phyloP scores from a whole-genome alignment of 1,284 basidiomycete genomes.

The Kwoniella shivajii region DNA sequence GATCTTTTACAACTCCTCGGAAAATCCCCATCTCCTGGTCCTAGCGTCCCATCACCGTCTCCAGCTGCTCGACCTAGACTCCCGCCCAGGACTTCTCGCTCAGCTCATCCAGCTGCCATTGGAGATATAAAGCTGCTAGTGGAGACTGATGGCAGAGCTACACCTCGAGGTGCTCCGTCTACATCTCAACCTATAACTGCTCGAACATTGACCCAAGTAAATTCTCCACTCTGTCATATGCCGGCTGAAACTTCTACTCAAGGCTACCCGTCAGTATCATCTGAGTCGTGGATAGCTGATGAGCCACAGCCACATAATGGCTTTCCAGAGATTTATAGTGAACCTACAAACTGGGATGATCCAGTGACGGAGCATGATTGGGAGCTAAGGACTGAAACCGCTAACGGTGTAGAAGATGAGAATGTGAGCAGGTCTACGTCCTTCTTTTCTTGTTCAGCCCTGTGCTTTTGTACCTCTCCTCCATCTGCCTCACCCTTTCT shows the following conservation, averaged over 20 bases:
- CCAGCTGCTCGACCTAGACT: not conserved
- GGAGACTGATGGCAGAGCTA: not conserved
- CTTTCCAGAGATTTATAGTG: constrained; percentile 17
- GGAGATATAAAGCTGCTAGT: too few relatives aligned
- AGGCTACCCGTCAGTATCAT: not conserved
- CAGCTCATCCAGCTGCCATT: not conserved
- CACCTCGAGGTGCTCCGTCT: constrained; percentile 1
- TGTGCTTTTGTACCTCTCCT: too few relatives aligned
- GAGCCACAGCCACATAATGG: not conserved
- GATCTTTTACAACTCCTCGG: not conserved
- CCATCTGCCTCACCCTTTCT: too few relatives aligned
- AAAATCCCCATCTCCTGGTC: not conserved
- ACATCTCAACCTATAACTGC: not conserved
- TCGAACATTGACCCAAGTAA: not conserved
- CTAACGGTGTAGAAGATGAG: constrained; percentile 4
- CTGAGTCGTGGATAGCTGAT: not conserved
- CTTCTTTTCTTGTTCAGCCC: not conserved
- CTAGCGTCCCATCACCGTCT: not conserved
- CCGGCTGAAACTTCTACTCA: not conserved
- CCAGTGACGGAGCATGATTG: constrained; percentile 18
- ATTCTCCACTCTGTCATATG: not conserved
- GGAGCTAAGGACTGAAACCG: constrained; percentile 30
- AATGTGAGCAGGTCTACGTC: constrained; percentile 9
- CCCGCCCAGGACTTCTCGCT: not conserved
- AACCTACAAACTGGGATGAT: constrained; percentile 9